Evolutionary conservation across 371 early-diverging fungal genomes (phyloP), one percentile per base, ranked within the genome.

Genomic region (Smittium mucronatum): DNA sequence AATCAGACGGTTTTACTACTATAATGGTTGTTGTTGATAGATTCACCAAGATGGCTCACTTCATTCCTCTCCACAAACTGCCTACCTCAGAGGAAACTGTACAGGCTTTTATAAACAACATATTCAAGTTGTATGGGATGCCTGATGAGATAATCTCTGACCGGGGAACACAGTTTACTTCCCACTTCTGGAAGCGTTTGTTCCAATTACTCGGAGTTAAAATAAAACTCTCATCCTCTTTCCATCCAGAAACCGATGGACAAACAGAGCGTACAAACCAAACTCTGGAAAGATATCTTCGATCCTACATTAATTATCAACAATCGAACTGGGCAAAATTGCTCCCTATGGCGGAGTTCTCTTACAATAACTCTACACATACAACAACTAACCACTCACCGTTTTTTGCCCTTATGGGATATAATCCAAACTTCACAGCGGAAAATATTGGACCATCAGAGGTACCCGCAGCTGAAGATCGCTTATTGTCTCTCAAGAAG

Each of bases 201-300:
- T 70, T n/a, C 57, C 26, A 74, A 31, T 25, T 65, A 1, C 72
- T 83, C 0, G 35, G 67, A 0, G 74, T 76, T n/a, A 60, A 72
- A 26, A 69, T 72, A 15, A 70, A 74, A 30, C 72, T 81, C 2
- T 77, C 81, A 0, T 76, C 81, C 0, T 78, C 83, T 0, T 75
- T 67, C 59, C 84, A 85, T 66, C 83, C 80, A 0, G 77, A 82
- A 69, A 80, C 83, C 0, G 80, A 86, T 67, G 84, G 86, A 0
- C 80, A 82, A 63, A 82, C 83, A 0, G 83, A 85, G 70, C 34
- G 73, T 0, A 68, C 47, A 15, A 85, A 83, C 59, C 67, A 72
- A 1, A 70, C 57, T 11, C 21, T 85, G 0, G 77, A 83, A 63
- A 74, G 73, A 8, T 77, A 80, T 64, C 78, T 85, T 1, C 68